Evolutionary conservation across 2,329 filamentous ascomycete species (phyloP).

Genomic region (Didymella keratinophila): DNA sequence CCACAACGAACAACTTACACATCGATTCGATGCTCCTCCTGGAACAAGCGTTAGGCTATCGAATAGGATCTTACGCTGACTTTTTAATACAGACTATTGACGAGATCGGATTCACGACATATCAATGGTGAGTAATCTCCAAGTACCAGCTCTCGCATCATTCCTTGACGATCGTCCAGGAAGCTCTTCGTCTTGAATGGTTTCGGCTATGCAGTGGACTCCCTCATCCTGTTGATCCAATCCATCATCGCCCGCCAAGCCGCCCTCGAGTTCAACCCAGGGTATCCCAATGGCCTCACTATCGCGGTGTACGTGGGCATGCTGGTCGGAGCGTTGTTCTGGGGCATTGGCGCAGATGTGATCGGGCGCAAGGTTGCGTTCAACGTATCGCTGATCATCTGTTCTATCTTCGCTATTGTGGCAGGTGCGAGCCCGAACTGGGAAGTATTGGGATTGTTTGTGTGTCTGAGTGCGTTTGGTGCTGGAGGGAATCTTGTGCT

Average conservation of each 20-base stretch:
- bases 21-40: neutral
- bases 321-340: slow-evolving; percentile 69
- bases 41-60: neutral
- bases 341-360: slow-evolving; percentile 72
- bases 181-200: slow-evolving; percentile 67
- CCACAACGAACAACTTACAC: neutral
- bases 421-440: slow-evolving; percentile 74
- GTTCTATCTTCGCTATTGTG: slow-evolving; percentile 67
- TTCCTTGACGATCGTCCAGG: neutral
- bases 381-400: slow-evolving; percentile 71
- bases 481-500: slow-evolving; percentile 70
- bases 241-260: slow-evolving; percentile 68
- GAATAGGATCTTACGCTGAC: neutral
- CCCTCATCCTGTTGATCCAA: slow-evolving; percentile 66
- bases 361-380: slow-evolving; percentile 74
- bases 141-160: neutral
- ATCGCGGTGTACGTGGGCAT: slow-evolving; percentile 68
- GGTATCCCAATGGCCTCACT: slow-evolving; percentile 65
- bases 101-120: slow-evolving; percentile 61
- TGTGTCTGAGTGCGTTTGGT: slow-evolving; percentile 69
- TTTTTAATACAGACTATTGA: slow-evolving; percentile 54
- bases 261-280: slow-evolving; percentile 64
- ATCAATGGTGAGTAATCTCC: slow-evolving; percentile 56
- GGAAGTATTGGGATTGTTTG: slow-evolving; percentile 69
- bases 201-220: slow-evolving; percentile 68